A percentile compares a stretch with the other conserved stretches of the same genome.
Evolutionary conservation across 1,139 yeast genomes (phyloP).

Genomic region (Wickerhamiella infanticola): DNA sequence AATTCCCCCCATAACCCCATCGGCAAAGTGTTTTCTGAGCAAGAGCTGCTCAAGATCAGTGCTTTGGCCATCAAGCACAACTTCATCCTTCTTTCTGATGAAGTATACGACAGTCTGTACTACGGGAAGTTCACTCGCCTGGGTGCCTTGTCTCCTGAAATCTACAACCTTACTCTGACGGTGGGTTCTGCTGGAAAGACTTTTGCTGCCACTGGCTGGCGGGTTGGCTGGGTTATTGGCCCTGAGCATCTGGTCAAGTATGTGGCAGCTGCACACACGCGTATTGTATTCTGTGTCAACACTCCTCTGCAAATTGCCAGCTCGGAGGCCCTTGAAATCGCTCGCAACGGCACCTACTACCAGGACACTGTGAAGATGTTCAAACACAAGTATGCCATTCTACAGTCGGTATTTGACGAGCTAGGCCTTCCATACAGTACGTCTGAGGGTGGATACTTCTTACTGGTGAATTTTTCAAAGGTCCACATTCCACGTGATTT

Average conservation of each 20-base stretch:
- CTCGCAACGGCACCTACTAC: constrained; percentile 51
- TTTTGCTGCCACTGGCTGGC: constrained; percentile 97
- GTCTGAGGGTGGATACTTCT: constrained; percentile 88
- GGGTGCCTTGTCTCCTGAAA: constrained; percentile 66
- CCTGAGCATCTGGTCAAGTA: constrained; percentile 66
- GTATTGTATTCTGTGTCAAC: constrained; percentile 81
- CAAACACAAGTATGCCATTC: constrained; percentile 49
- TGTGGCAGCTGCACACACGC: constrained; percentile 79
- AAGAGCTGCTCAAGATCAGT: constrained; percentile 63
- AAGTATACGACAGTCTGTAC: constrained; percentile 83
- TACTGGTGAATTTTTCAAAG: constrained; percentile 72
- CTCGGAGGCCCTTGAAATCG: constrained; percentile 54
- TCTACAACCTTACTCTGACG: constrained; percentile 63
- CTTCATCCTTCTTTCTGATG: constrained; percentile 71
- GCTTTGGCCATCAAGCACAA: constrained; percentile 70
- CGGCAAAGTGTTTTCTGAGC: constrained; percentile 70
- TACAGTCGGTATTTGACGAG: constrained; percentile 68
- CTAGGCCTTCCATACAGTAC: constrained; percentile 73
- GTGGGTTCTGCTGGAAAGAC: constrained; percentile 97
- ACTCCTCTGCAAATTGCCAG: constrained; percentile 93
- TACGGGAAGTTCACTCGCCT: constrained; percentile 67
- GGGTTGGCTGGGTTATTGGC: constrained; percentile 92
- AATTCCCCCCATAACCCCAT: constrained; percentile 95
- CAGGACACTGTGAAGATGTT: constrained; percentile 52
- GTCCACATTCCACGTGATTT: constrained; percentile 64